phyloP scores from a whole-genome alignment of 2,329 filamentous ascomycete species.

The Aspergillus udagawae region DNA sequence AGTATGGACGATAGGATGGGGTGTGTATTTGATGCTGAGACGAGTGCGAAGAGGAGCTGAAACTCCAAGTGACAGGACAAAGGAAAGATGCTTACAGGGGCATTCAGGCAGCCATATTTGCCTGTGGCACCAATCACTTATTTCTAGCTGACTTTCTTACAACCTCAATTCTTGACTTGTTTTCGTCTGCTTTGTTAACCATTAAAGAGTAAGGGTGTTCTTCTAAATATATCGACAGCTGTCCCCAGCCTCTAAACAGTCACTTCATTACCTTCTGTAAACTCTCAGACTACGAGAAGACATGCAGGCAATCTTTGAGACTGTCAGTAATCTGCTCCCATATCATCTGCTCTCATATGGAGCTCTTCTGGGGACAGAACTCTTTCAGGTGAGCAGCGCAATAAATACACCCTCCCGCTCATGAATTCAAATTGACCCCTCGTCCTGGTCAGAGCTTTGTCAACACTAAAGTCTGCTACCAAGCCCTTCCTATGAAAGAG shows the following conservation, averaged over 20 bases:
- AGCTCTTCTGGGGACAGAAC: constrained; percentile 36
- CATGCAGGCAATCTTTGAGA: constrained; percentile 13
- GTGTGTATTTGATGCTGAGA: not conserved
- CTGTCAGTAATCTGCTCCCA: constrained; percentile 20
- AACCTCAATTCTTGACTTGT: not conserved
- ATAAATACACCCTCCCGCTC: not conserved
- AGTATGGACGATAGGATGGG: not conserved
- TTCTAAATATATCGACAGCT: not conserved
- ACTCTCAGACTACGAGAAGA: not conserved
- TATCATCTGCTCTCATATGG: constrained; percentile 39
- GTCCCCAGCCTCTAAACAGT: not conserved
- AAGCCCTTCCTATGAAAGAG: constrained; percentile 30
- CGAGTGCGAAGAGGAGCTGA: no score
- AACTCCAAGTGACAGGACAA: not conserved
- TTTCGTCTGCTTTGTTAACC: not conserved
- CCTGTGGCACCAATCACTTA: not conserved
- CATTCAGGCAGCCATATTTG: not conserved
- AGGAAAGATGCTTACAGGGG: not conserved
- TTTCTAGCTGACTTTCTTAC: not conserved
- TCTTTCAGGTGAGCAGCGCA: constrained; percentile 28
- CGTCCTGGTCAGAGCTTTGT: constrained; percentile 31
- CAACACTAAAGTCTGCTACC: constrained; percentile 38
- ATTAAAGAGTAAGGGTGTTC: not conserved
- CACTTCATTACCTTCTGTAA: not conserved
- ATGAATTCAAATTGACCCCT: not conserved